These are phyloP conservation scores for Mortierella hygrophila DNA, from an alignment of 192 early-diverging fungal species.

Conservation along the genomic window DNA sequence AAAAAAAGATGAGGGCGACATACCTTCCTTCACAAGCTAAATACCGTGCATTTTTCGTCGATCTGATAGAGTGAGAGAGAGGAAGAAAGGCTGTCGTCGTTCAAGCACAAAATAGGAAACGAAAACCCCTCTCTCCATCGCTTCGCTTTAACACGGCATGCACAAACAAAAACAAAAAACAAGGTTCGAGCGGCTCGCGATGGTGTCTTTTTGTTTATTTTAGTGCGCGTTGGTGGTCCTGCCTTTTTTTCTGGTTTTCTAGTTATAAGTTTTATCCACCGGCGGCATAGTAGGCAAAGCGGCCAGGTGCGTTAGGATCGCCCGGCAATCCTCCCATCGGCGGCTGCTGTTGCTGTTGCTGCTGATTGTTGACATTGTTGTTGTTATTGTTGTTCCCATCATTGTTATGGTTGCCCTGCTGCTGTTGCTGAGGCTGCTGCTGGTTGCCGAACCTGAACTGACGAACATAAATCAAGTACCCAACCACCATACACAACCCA, in stretches of 20 bases:
- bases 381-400: slow-evolving; percentile 13
- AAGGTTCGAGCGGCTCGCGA: too few relatives aligned
- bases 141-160: neutral
- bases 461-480: slow-evolving; percentile 70
- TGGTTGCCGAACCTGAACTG: slow-evolving; percentile 63
- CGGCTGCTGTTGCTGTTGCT: neutral
- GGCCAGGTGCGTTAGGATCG: slow-evolving; percentile 41
- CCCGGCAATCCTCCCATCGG: slow-evolving; percentile 25
- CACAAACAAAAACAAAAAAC: too few relatives aligned
- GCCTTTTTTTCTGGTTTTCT: neutral
- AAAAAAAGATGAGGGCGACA: neutral
- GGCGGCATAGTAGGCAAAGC: slow-evolving; percentile 51
- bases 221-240: neutral
- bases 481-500: slow-evolving; percentile 63
- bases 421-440: slow-evolving; percentile 15
- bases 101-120: slow-evolving; percentile 3
- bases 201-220: neutral
- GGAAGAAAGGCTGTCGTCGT: neutral
- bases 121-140: neutral
- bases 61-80: neutral
- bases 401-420: slow-evolving; percentile 12
- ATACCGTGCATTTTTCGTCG: neutral
- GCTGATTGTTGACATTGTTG: neutral
- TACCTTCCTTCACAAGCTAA: neutral
- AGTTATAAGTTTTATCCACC: slow-evolving; percentile 19